phyloP scores from a whole-genome alignment of 176 grass and related monocot species.

The Oryza coarctata region DNA sequence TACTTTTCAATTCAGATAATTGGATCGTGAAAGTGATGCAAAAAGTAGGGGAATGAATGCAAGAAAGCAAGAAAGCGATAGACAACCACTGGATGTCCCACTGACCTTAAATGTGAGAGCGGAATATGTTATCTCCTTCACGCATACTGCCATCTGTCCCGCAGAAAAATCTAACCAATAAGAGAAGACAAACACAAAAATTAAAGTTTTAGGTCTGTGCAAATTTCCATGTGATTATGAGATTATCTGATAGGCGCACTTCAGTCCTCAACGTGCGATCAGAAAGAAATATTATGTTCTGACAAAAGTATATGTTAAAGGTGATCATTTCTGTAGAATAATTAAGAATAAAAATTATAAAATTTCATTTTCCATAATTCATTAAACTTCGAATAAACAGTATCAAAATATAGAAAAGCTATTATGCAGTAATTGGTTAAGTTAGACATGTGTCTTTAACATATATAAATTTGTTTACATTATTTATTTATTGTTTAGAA shows the following conservation, averaged over 20 bases:
- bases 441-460: background rate
- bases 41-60: slow-evolving; percentile 48
- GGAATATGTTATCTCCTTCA: slow-evolving; percentile 41
- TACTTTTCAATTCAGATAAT: slow-evolving; percentile 49
- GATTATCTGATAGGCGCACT: slow-evolving; percentile 21
- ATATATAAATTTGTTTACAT: background rate
- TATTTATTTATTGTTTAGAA: background rate
- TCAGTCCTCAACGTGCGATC: background rate
- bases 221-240: slow-evolving; percentile 32
- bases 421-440: background rate
- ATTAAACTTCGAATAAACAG: background rate
- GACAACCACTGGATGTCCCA: slow-evolving; percentile 52
- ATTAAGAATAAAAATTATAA: background rate
- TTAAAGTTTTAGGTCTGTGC: background rate
- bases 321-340: background rate
- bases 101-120: slow-evolving; percentile 42
- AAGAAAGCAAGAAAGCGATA: slow-evolving; percentile 47
- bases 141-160: slow-evolving; percentile 43
- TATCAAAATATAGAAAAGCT: background rate
- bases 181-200: slow-evolving; percentile 29
- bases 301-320: slow-evolving; percentile 20
- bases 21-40: slow-evolving; percentile 56
- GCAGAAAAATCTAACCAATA: slow-evolving; percentile 39
- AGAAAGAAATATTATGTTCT: slow-evolving; percentile 15
- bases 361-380: background rate